These are phyloP conservation scores for Colletotrichum sp. DNA, from an alignment of 2,329 filamentous ascomycete genomes.

Conservation along the genomic window DNA sequence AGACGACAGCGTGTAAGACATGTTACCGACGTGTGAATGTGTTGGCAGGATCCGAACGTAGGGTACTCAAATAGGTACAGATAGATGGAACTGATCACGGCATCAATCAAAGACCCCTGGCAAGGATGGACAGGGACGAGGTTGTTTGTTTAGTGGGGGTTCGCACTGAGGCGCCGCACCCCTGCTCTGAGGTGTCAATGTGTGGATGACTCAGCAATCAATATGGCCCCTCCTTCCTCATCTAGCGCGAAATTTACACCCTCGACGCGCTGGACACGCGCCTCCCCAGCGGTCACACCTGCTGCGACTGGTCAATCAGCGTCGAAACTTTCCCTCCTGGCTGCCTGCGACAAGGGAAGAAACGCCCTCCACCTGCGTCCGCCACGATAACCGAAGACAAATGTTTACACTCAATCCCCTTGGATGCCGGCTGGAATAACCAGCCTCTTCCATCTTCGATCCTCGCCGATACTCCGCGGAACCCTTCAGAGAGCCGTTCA, in stretches of 20 bases:
- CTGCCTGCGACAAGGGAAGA: not conserved
- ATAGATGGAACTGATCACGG: not conserved
- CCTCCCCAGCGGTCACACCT: not conserved
- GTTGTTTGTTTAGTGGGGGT: not conserved
- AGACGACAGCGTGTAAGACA: not conserved
- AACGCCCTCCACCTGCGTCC: not conserved
- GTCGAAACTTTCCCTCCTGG: not conserved
- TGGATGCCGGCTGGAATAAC: conserved; percentile 41
- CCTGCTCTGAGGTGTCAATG: not conserved
- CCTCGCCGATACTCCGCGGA: conserved; percentile 39
- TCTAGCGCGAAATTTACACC: not conserved
- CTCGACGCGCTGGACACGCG: conserved; percentile 6
- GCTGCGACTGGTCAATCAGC: not conserved
- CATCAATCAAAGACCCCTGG: not conserved
- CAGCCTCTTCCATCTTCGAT: conserved; percentile 34
- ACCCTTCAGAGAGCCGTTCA: conserved; percentile 28
- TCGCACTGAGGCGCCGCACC: not conserved
- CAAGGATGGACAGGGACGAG: not conserved
- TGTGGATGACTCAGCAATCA: not conserved
- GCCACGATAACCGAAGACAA: not conserved
- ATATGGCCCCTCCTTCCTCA: not conserved
- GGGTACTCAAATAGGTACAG: not conserved
- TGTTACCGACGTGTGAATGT: not conserved
- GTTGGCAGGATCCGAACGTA: not conserved
- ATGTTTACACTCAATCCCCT: conserved; percentile 12